Evolutionary conservation across 495 filamentous ascomycete species (phyloP).

Genomic region (Zalerion maritima): DNA sequence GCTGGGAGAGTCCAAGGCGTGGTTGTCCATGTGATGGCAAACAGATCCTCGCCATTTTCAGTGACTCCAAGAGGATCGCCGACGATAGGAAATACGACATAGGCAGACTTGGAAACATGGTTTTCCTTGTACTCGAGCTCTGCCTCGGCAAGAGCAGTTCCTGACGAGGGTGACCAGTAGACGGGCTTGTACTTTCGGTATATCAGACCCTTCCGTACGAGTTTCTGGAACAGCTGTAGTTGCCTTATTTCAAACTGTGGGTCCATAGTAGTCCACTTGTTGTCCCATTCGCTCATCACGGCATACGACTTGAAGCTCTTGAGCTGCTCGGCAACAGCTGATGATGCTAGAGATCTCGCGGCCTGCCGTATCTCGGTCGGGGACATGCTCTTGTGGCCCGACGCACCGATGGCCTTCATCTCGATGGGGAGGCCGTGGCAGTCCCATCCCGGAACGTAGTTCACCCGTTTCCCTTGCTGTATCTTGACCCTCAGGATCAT

Average conservation of each 20-base stretch:
- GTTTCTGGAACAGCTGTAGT: slow-evolving; percentile 66
- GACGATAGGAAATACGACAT: slow-evolving; percentile 61
- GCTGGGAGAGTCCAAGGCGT: slow-evolving; percentile 96
- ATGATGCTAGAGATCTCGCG: slow-evolving; percentile 59
- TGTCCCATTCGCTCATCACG: slow-evolving; percentile 92
- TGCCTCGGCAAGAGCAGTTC: slow-evolving; percentile 85
- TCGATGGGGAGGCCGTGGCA: slow-evolving; percentile 97
- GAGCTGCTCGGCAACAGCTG: slow-evolving; percentile 70
- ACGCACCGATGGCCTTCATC: slow-evolving; percentile 70
- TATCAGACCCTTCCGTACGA: slow-evolving; percentile 74
- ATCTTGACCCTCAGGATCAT: slow-evolving; percentile 73
- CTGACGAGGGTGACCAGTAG: slow-evolving; percentile 87
- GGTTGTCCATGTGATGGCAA: slow-evolving; percentile 88
- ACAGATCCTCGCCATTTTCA: slow-evolving; percentile 23
- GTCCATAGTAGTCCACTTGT: slow-evolving; percentile 85
- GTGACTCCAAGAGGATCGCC: slow-evolving; percentile 24
- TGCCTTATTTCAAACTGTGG: slow-evolving; percentile 74
- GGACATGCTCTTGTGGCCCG: slow-evolving; percentile 18
- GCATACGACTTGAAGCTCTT: slow-evolving; percentile 66
- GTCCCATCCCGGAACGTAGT: slow-evolving; percentile 95
- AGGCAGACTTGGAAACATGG: slow-evolving; percentile 66
- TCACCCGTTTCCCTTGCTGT: slow-evolving; percentile 57
- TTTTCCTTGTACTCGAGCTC: slow-evolving; percentile 89
- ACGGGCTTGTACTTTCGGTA: slow-evolving; percentile 85
- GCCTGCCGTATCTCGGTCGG: slow-evolving; percentile 43